Evolutionary conservation across 176 grass and related monocot species (phyloP).

Genomic region (barley (Hordeum vulgare)): MorexV3_pseudomolecules_assembly NC_058523.1:16445763-16446262

Average conservation of each 20-base stretch:
- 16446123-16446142: conserved; percentile 51
- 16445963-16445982: too few species aligned
- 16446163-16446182: background rate
- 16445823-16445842: too few species aligned
- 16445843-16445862: too few species aligned
- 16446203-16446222: background rate
- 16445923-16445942: too few species aligned
- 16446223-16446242: conserved; percentile 30
- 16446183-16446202: background rate
- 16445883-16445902: too few species aligned
- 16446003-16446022: conserved; percentile 69
- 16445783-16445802: too few species aligned
- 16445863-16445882: too few species aligned
- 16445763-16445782: too few species aligned
- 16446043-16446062: conserved; percentile 44
- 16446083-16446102: conserved; percentile 41
- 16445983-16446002: conserved; percentile 48
- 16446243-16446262: background rate
- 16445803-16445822: too few species aligned
- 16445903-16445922: too few species aligned
- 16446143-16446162: conserved; percentile 9
- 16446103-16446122: conserved; percentile 34
- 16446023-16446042: conserved; percentile 58
- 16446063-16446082: conserved; percentile 50
- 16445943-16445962: too few species aligned